Evolutionary conservation across 225 moss, liverwort and hornwort species (phyloP), one percentile per base, ranked within the genome.

Genomic region (Polytrichum commune): DNA sequence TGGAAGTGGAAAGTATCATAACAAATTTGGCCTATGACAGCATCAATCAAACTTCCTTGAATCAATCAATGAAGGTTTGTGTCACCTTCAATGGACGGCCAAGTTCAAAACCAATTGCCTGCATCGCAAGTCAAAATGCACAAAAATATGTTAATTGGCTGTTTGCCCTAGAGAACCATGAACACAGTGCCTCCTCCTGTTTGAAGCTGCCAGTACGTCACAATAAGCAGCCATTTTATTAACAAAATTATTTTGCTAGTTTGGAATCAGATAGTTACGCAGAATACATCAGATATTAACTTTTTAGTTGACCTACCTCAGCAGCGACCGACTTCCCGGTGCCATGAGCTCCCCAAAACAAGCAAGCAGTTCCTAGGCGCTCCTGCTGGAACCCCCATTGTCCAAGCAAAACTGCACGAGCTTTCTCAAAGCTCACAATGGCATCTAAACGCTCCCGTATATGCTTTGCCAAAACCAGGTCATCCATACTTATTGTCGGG

Each of bases 331-430:
- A 85, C 69, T 89, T 89, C 8, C 88, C 88, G 6, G 88, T 83
- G 62, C 88, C 88, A 67, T 81, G 85, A 27, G 83, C 80, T 71
- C 88, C 88, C 88, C 88, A 89, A 67, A 89, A 89, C 35, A 89
- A 72, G 62, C 88, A 89, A 1, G 83, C 85, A 66, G 88, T 89
- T 29, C 88, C 88, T 24, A 89, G 74, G 65, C 85, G 72, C 66
- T 89, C 88, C 64, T 85, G 85, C 54, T 83, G 78, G 53, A 89
- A 89, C 19, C 88, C 88, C 88, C 88, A 89, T 60, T 89, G 88
- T 53, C 88, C 88, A 61, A 89, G 69, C 32, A 89, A 78, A 9
- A 89, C 83, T 56, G 85, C 85, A 72, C 88, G 76, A 56, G 88
- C 88, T 64, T 85, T 89, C 66, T 89, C 85, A 67, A 85, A 89